These are phyloP conservation scores for Astrephomene gubernaculifera DNA, from an alignment of 139 green algal genomes.

Conservation along the genomic window DNA sequence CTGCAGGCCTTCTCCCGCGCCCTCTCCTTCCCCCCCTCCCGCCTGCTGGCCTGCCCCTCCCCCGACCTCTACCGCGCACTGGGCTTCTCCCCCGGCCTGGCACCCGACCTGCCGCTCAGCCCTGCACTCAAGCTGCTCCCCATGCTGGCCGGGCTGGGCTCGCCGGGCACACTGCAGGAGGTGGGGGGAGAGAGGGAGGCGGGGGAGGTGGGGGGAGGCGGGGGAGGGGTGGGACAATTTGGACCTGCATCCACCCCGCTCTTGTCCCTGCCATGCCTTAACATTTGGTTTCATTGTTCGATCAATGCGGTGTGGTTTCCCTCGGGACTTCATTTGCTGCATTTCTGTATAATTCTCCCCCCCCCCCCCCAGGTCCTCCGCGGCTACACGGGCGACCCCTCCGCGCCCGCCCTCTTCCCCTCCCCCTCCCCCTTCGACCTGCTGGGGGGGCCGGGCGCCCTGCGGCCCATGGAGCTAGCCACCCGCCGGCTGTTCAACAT, in stretches of 20 bases:
- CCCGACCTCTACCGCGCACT: constrained; percentile 63
- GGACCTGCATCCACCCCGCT: neutral
- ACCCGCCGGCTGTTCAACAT: constrained; percentile 90
- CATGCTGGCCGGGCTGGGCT: constrained; percentile 85
- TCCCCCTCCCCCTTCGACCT: constrained; percentile 77
- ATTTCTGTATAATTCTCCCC: neutral
- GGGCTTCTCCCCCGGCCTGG: constrained; percentile 62
- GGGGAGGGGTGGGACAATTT: neutral
- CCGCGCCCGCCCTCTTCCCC: constrained; percentile 72
- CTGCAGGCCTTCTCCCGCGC: constrained; percentile 67
- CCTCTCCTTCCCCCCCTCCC: constrained; percentile 66
- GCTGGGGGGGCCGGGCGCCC: constrained; percentile 79
- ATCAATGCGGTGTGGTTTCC: neutral
- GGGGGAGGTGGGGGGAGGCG: no score
- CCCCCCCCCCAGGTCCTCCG: constrained; percentile 68
- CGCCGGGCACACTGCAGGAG: constrained; percentile 81
- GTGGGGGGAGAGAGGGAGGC: constrained; percentile 31
- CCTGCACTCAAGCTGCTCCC: constrained; percentile 83
- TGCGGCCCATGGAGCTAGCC: constrained; percentile 87
- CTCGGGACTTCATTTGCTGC: neutral
- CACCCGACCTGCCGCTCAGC: constrained; percentile 54
- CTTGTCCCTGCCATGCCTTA: neutral
- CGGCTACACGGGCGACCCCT: constrained; percentile 84
- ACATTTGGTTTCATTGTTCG: neutral
- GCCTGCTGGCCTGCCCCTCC: constrained; percentile 73